Base-by-base conservation (phyloP, 2,329 filamentous ascomycete species). In the Talaromyces pinophilus region DNA sequence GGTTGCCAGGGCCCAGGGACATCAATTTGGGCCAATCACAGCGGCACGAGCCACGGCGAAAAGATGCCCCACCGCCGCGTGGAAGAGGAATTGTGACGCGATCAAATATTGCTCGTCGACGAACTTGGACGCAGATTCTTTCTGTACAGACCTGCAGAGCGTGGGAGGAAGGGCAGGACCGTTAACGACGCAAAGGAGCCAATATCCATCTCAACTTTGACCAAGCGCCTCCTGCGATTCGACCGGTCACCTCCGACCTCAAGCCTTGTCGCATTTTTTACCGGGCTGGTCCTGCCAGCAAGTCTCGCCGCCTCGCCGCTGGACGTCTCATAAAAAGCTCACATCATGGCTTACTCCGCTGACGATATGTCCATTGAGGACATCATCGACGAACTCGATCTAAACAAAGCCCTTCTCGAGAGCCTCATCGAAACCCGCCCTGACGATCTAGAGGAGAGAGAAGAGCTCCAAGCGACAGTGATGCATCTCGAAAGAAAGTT, bases 361-460 rank as follows among this genome's bases (percentile, higher is more conserved):
- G 38, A 22, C 15, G 17, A 40, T 8, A 46, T 55, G 55, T 70
- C 72, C 63, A 67, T 71, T 25, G 72, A 72, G 66, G 72, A 73
- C 15, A 28, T 78, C 35, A 22, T 72, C 30, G 76, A 77, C 17
- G 76, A 78, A 22, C 63, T 78, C n/a, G 69, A 77, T 22, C 63
- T 77, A 1, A 70, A 77, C 25, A 68, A 72, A 57, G 72, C 73
- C 28, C 75, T 78, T 40, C 65, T 76, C 5, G 67, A 75, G 48
- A 76, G 76, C 44, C 68, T 77, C 42, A 63, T 73, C 5, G 69
- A 72, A 35, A 67, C 69, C 44, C 70, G 71, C 17, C 73, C 75
- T 2, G 68, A 69, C 59, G 73, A 71, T 1, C n/a, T 67, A 35
- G 72, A 69, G 52, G 70, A 73, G 38, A 72, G 66, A 28, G 66